Base-by-base conservation (phyloP, 1,284 basidiomycete species). In the Ceratobasidium sp. region DNA sequence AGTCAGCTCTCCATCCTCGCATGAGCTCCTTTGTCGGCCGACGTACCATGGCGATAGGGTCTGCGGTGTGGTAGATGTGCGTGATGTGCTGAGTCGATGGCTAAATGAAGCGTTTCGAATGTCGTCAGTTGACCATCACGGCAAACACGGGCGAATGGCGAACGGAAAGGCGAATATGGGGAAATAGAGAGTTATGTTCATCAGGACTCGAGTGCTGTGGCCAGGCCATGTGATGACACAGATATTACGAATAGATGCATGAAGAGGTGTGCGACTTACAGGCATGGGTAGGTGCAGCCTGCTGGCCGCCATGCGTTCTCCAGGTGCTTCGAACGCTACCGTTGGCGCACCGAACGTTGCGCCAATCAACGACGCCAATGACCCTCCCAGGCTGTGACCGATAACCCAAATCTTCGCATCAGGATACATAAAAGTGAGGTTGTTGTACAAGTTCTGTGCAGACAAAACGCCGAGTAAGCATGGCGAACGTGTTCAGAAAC, bases 311-410 rank as follows among this genome's bases (percentile, higher is more conserved):
- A 98, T 85, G 14, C 90, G 87, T 79, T 99, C 98, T 18, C 95
- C 96, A 0, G 96, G 96, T 13, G 95, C 87, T 82, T 76, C 96
- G 79, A 96, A 98, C 0, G 96, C 90, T 50, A 99, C 91, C 1
- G 90, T 91, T 0, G 97, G 98, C 1, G 95, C 85, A n/a, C 96
- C 98, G 79, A 96, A 98, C 0, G 97, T 97, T 1, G 92, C 87
- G 0, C 94, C 96, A 4, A 99, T 86, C 47, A 99, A 87, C 14
- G 93, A 89, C 5, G 96, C 92, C 11, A 98, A 83, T 0, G 92
- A 89, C 1, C 97, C 97, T 28, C 97, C 98, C 7, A 99, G 85
- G 21, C 90, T 91, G 77, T 93, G 92, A 0, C 97, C 97, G 13
- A 92, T 89, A 6, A 99, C 87, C 97, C 97, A 99, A 74, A 99